Evolutionary conservation across 257 asterid genomes (phyloP).

Genomic region (Lavandula angustifolia): DNA sequence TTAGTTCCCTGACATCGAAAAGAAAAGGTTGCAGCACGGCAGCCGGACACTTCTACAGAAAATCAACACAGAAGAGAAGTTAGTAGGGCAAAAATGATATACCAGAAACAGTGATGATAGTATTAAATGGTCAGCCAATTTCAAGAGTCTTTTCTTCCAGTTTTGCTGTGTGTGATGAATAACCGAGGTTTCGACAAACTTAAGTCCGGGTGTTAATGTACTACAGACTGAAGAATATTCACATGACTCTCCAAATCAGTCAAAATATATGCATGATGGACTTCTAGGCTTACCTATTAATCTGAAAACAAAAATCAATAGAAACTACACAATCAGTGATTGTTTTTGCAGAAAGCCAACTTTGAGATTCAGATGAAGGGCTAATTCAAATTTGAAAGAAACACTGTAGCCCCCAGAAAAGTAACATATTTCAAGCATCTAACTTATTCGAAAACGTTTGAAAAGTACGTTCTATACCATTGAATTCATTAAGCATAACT

Average conservation of each 20-base stretch:
- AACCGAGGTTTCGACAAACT: neutral
- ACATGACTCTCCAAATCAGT: neutral
- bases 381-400: neutral
- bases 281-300: neutral
- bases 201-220: neutral
- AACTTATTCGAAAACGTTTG: neutral
- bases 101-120: neutral
- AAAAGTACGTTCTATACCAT: neutral
- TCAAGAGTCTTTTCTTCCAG: neutral
- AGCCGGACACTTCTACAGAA: constrained; percentile 41
- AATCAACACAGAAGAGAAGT: constrained; percentile 26
- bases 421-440: neutral
- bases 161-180: no score
- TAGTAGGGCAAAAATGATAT: neutral
- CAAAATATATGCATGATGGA: no score
- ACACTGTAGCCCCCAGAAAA: neutral
- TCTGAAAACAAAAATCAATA: neutral
- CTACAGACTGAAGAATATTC: no score
- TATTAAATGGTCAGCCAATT: no score
- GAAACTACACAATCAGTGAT: neutral
- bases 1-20: constrained; percentile 51
- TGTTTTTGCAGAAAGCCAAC: neutral
- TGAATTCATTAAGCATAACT: neutral
- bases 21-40: constrained; percentile 44
- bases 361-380: neutral